Percentiles rank a stretch among this genome's conserved stretches.
phyloP scores from a whole-genome alignment of 73 alveolate genomes.

The Paramecium tetraurelia region DNA sequence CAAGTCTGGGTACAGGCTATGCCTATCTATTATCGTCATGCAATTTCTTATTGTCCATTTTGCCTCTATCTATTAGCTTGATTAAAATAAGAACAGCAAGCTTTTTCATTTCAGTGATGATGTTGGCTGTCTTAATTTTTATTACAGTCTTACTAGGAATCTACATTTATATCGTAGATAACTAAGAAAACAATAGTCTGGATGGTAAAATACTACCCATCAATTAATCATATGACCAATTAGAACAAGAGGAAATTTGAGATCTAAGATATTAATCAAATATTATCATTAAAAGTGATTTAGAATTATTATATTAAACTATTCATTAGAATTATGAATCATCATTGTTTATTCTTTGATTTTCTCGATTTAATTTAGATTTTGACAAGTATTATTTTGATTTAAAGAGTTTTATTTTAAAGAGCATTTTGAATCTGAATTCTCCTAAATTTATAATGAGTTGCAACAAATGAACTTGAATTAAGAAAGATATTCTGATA shows the following conservation, averaged over 20 bases:
- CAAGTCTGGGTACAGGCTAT: background rate
- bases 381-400: too few relatives aligned
- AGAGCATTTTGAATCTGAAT: too few relatives aligned
- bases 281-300: too few relatives aligned
- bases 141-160: background rate
- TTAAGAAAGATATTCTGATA: too few relatives aligned
- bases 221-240: background rate
- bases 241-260: background rate
- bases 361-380: too few relatives aligned
- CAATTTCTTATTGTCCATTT: background rate
- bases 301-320: too few relatives aligned
- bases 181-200: background rate
- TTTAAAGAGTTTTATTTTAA: too few relatives aligned
- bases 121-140: background rate
- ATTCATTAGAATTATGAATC: too few relatives aligned
- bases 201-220: background rate
- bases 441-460: too few relatives aligned
- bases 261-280: background rate
- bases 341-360: too few relatives aligned
- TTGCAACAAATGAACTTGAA: too few relatives aligned
- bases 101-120: background rate
- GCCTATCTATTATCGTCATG: background rate
- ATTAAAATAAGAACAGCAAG: background rate
- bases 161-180: background rate
- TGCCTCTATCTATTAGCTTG: background rate